A percentile compares a stretch with the other conserved stretches of the same genome.
Evolutionary conservation across 2,329 filamentous ascomycete species (phyloP).

Genomic region (Epichloe uncinata): DNA sequence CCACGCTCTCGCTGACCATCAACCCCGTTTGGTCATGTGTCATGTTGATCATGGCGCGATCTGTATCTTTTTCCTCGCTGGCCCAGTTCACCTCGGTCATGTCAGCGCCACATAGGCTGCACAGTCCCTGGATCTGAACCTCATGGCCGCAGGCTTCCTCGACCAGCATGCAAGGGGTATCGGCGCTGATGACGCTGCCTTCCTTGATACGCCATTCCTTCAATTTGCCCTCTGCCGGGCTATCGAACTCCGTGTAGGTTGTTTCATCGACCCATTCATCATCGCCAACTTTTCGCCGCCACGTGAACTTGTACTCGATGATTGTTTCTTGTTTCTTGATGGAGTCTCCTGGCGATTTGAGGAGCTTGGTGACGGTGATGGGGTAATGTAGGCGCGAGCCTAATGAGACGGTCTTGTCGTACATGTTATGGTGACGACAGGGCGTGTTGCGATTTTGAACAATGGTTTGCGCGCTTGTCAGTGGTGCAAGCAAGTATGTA

Average conservation of each 20-base stretch:
- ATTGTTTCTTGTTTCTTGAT: conserved; percentile 66
- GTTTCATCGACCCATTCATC: conserved; percentile 47
- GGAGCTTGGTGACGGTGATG: conserved; percentile 77
- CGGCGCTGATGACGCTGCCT: conserved; percentile 48
- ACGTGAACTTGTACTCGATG: conserved; percentile 79
- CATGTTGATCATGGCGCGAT: conserved; percentile 88
- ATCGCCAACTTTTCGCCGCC: conserved; percentile 63
- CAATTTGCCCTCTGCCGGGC: conserved; percentile 68
- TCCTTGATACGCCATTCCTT: conserved; percentile 62
- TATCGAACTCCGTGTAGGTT: conserved; percentile 64
- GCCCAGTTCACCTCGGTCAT: conserved; percentile 89
- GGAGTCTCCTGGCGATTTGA: conserved; percentile 60
- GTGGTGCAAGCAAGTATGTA: neutral
- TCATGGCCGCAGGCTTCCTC: conserved; percentile 88
- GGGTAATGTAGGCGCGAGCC: conserved; percentile 70
- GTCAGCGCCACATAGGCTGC: conserved; percentile 85
- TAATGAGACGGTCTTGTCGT: conserved; percentile 32
- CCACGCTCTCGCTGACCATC: conserved; percentile 72
- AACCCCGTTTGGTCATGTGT: conserved; percentile 81
- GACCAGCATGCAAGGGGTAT: conserved; percentile 55
- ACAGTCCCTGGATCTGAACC: conserved; percentile 81
- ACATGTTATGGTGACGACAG: conserved; percentile 16
- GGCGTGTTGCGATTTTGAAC: neutral
- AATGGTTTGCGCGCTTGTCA: neutral
- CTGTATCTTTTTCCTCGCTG: conserved; percentile 62